Percentiles rank a stretch among this genome's conserved stretches.
phyloP scores from a whole-genome alignment of 495 filamentous ascomycete species.

The Xylaria cubensis region DNA sequence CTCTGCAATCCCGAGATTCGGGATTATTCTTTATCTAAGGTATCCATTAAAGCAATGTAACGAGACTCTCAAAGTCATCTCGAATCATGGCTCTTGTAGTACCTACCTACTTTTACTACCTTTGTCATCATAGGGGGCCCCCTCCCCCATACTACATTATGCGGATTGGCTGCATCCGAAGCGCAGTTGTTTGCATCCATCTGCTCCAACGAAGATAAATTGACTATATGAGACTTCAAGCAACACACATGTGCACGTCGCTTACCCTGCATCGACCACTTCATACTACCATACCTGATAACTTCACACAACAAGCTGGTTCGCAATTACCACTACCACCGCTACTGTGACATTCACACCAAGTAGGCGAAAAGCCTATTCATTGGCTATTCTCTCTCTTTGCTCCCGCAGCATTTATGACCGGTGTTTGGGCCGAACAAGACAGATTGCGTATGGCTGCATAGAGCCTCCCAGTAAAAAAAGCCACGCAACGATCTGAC shows the following conservation, averaged over 20 bases:
- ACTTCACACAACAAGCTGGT: constrained; percentile 4
- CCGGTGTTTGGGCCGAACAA: not conserved
- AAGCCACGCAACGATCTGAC: not conserved
- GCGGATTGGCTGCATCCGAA: constrained; percentile 16
- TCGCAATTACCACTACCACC: not conserved
- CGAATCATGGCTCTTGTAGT: not conserved
- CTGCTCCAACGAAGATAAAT: constrained; percentile 7
- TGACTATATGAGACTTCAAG: constrained; percentile 1
- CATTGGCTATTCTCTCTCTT: not conserved
- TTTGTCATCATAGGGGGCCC: not conserved
- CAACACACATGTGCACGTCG: constrained; percentile 1
- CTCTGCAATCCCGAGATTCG: not conserved
- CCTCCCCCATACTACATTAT: not conserved
- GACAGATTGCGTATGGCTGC: not conserved
- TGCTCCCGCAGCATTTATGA: not conserved
- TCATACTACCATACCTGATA: constrained; percentile 23
- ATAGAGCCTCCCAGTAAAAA: not conserved
- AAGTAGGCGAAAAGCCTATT: not conserved
- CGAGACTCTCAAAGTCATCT: not conserved
- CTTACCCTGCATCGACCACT: constrained; percentile 21
- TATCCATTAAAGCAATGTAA: not conserved
- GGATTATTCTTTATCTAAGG: constrained; percentile 18
- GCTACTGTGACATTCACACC: not conserved
- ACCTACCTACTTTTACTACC: not conserved
- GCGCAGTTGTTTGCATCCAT: constrained; percentile 10